A percentile compares a stretch with the other conserved stretches of the same genome.
phyloP scores from a whole-genome alignment of 345 rosid species.

The Acer campestre region DNA sequence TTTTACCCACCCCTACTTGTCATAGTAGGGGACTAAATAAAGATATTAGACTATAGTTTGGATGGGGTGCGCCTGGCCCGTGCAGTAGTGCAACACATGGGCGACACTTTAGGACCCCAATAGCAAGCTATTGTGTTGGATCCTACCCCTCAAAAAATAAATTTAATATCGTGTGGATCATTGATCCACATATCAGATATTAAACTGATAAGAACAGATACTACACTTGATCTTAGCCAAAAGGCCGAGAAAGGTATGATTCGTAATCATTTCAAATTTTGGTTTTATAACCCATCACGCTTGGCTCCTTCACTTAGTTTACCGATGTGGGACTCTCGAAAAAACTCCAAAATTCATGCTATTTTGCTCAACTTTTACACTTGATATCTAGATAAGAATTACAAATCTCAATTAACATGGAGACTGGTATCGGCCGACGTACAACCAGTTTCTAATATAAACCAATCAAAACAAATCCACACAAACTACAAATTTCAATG shows the following conservation, averaged over 20 bases:
- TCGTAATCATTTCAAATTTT: too few relatives aligned
- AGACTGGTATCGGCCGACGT: neutral
- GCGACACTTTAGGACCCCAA: neutral
- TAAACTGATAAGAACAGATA: conserved; percentile 69
- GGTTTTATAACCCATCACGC: too few relatives aligned
- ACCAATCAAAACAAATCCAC: neutral
- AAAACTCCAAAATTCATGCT: too few relatives aligned
- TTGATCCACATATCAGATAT: conserved; percentile 52
- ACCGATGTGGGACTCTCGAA: too few relatives aligned
- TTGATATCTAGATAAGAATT: too few relatives aligned
- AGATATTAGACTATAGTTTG: too few relatives aligned
- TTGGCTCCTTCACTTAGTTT: too few relatives aligned
- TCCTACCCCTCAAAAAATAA: conserved; percentile 27
- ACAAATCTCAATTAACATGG: neutral
- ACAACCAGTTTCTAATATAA: neutral
- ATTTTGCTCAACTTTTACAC: too few relatives aligned
- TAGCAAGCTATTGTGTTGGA: neutral
- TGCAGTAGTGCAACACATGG: neutral
- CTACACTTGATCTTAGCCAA: conserved; percentile 65
- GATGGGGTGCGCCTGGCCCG: neutral
- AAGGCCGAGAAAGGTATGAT: conserved; percentile 63
- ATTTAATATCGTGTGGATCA: conserved; percentile 42
- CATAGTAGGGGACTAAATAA: too few relatives aligned
- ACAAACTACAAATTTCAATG: neutral
- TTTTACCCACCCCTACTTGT: too few relatives aligned